A percentile compares a stretch with the other conserved stretches of the same genome.
Evolutionary conservation across 768 basidiomycete genomes (phyloP).

Genomic region (Cystofilobasidium capitatum): DNA sequence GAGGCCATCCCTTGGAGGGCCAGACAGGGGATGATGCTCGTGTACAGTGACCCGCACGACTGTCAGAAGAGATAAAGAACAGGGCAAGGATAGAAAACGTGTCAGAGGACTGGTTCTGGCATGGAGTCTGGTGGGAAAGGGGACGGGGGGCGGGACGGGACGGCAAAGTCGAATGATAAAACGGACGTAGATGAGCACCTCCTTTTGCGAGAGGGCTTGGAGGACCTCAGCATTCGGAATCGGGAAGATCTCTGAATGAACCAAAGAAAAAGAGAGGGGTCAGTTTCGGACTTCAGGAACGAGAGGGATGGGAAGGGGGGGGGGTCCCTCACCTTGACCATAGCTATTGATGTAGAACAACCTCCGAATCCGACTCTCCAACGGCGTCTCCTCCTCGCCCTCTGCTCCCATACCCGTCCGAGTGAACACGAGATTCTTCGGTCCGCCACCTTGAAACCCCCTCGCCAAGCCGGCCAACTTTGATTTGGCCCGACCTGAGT

Average conservation of each 20-base stretch:
- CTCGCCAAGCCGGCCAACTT: background rate
- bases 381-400: conserved; percentile 15
- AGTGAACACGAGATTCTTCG: conserved; percentile 13
- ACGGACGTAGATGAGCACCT: conserved; percentile 59
- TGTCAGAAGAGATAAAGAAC: background rate
- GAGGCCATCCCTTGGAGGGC: conserved; percentile 69
- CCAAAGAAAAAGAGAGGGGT: background rate
- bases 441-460: background rate
- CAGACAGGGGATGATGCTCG: conserved; percentile 86
- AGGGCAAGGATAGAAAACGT: background rate
- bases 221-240: conserved; percentile 74
- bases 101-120: no score
- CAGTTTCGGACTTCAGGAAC: background rate
- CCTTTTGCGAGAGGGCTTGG: conserved; percentile 50
- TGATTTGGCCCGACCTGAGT: conserved; percentile 8
- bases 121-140: no score
- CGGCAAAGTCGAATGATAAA: background rate
- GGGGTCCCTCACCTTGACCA: conserved; percentile 50
- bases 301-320: background rate
- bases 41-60: conserved; percentile 90
- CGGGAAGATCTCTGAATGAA: conserved; percentile 63
- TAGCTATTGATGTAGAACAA: conserved; percentile 78
- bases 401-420: conserved; percentile 31
- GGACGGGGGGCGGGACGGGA: no score
- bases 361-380: conserved; percentile 13